Percentiles rank a stretch among this genome's conserved stretches.
Conservation (phyloP, 495 filamentous ascomycete genomes). For the Bryoglossum gracile region DNA sequence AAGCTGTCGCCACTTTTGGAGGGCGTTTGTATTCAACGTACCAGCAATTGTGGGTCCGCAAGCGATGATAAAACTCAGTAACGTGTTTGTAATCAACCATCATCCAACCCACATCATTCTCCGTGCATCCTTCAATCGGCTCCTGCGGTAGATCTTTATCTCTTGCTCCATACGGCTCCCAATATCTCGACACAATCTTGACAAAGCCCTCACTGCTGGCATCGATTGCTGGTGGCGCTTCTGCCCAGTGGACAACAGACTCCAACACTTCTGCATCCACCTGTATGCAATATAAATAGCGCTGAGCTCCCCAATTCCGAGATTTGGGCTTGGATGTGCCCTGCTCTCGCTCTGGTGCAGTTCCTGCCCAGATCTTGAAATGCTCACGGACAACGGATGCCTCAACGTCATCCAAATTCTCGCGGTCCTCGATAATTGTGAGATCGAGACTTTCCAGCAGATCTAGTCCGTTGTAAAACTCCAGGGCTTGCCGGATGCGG, state of each 20-base stretch:
- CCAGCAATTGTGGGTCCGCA: slow-evolving; percentile 4
- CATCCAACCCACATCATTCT: slow-evolving; percentile 30
- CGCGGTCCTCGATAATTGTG: slow-evolving; percentile 27
- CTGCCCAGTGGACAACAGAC: slow-evolving; percentile 22
- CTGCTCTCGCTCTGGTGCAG: slow-evolving; percentile 21
- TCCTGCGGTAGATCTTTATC: slow-evolving; percentile 14
- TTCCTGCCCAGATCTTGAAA: slow-evolving; percentile 26
- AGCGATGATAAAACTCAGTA: slow-evolving; percentile 2
- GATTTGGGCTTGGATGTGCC: neutral
- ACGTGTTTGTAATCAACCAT: slow-evolving; percentile 11
- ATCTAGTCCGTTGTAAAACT: slow-evolving; percentile 25
- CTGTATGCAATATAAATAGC: slow-evolving; percentile 26
- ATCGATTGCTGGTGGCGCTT: slow-evolving; percentile 2
- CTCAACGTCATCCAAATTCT: slow-evolving; percentile 26
- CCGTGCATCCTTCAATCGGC: slow-evolving; percentile 26
- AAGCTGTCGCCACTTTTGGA: neutral
- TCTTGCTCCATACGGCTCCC: slow-evolving; percentile 11
- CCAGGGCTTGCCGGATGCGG: slow-evolving; percentile 18
- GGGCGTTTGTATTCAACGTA: slow-evolving; percentile 3
- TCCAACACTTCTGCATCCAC: slow-evolving; percentile 27
- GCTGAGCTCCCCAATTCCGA: neutral
- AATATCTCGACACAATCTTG: slow-evolving; percentile 22
- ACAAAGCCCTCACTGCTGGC: slow-evolving; percentile 18
- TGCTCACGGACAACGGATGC: slow-evolving; percentile 24
- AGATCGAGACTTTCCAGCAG: slow-evolving; percentile 27